Conservation (phyloP, 2,329 filamentous ascomycete genomes). For the Clarireedia hainanense region DNA sequence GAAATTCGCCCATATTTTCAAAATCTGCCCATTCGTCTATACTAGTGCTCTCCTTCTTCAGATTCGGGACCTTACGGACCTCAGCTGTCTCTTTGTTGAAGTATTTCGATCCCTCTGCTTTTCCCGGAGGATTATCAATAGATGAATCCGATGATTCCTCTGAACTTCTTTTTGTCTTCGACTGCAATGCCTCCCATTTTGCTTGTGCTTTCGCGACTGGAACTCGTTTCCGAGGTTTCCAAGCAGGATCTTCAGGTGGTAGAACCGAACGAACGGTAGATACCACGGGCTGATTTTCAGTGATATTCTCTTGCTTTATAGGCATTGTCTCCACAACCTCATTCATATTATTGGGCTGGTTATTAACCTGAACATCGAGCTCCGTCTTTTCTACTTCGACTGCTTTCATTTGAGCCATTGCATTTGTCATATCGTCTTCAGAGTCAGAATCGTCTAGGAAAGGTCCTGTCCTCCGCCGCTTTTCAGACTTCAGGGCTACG, state of each 20-base stretch:
- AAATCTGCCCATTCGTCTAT: conserved; percentile 44
- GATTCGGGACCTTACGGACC: conserved; percentile 28
- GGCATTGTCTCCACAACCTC: conserved; percentile 12
- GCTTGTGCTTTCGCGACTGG: conserved; percentile 21
- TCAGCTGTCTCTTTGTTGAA: conserved; percentile 11
- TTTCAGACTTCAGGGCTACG: conserved; percentile 10
- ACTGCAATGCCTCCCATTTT: conserved; percentile 26
- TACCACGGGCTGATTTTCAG: conserved; percentile 15
- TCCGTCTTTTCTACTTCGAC: conserved; percentile 16
- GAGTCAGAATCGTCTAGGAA: conserved; percentile 66
- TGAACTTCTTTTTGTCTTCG: conserved; percentile 10
- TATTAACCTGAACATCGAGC: conserved; percentile 10
- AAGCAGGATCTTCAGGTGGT: conserved; percentile 5
- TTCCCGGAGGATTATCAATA: neutral
- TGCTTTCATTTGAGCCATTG: conserved; percentile 12
- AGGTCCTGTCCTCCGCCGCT: conserved; percentile 40
- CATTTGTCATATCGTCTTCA: conserved; percentile 33
- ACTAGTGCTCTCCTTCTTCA: conserved; percentile 43
- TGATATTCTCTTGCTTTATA: conserved; percentile 12
- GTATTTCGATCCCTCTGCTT: neutral
- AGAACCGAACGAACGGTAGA: conserved; percentile 9
- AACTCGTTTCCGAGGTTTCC: conserved; percentile 16
- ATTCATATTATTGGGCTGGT: conserved; percentile 13
- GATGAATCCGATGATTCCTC: neutral
- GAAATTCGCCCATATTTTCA: conserved; percentile 54